Evolutionary conservation across 768 basidiomycete genomes (phyloP).

Genomic region (Crucibulum laeve): DNA sequence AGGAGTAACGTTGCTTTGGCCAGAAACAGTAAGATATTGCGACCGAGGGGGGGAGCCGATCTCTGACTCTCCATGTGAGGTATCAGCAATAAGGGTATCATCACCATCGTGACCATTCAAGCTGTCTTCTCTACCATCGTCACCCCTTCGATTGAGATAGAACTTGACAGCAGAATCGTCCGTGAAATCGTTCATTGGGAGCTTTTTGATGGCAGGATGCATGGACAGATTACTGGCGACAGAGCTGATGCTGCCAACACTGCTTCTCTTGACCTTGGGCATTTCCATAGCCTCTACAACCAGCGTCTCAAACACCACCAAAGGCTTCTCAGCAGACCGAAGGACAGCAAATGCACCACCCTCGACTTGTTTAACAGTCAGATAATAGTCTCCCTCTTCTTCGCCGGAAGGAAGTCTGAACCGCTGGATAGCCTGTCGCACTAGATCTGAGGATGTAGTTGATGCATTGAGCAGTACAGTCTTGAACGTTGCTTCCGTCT

Average conservation of each 20-base stretch:
- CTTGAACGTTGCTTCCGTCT: slow-evolving; percentile 97
- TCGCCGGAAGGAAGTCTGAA: slow-evolving; percentile 76
- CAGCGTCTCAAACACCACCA: slow-evolving; percentile 85
- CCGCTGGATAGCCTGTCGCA: slow-evolving; percentile 90
- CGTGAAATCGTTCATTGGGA: slow-evolving; percentile 96
- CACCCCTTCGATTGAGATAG: slow-evolving; percentile 72
- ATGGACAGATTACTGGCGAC: slow-evolving; percentile 86
- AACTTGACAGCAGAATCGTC: slow-evolving; percentile 98
- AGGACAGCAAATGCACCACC: slow-evolving; percentile 79
- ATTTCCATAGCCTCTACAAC: slow-evolving; percentile 76
- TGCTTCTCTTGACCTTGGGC: slow-evolving; percentile 89
- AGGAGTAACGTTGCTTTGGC: slow-evolving; percentile 43
- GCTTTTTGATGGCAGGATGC: slow-evolving; percentile 92
- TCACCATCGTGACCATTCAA: slow-evolving; percentile 35
- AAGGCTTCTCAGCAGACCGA: slow-evolving; percentile 69
- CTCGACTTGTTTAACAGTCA: slow-evolving; percentile 92
- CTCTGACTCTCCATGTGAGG: slow-evolving; percentile 24
- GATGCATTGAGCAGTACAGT: slow-evolving; percentile 88
- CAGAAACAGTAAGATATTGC: slow-evolving; percentile 39
- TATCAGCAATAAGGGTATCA: slow-evolving; percentile 35
- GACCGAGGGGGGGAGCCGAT: slow-evolving; percentile 22
- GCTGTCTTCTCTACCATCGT: slow-evolving; percentile 36
- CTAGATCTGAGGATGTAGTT: slow-evolving; percentile 79
- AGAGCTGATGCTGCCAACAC: slow-evolving; percentile 92
- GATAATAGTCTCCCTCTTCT: slow-evolving; percentile 67